Base-by-base conservation (phyloP, 768 basidiomycete species). In the Phaeolepiota aurea region DNA sequence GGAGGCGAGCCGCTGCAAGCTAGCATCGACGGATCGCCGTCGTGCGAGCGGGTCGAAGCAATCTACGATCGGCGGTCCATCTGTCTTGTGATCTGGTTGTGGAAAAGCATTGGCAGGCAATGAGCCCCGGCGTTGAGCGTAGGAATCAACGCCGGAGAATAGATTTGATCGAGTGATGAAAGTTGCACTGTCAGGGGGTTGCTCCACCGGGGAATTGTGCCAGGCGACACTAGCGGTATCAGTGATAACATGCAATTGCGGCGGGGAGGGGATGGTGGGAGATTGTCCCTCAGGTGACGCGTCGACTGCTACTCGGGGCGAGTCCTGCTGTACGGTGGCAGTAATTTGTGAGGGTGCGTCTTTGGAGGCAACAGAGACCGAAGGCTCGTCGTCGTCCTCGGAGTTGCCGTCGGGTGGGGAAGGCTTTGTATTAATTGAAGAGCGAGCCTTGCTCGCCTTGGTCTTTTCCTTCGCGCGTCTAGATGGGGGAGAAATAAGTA, bases 391-490 rank as follows among this genome's bases (percentile, higher is more conserved):
- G 20, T 50, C 63, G 47, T 52, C 53, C 19, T 54, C 46, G 21
- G 52, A 19, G 18, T 39, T 37, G 16, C 48, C 32, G 2, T 55
- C 45, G 9, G 38, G 51, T 61, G 72, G 75, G 55, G 65, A 67
- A 19, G 49, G 37, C 25, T 28, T 28, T 7, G 33, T 16, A 7
- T 7, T 35, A 7, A 15, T 9, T 14, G 18, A 5, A 23, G 48
- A 20, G 3, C 48, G 46, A 14, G 41, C 63, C 60, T 79, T 83
- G 54, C 64, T 69, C 36, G 66, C 74, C 63, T 68, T 76, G 52
- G 55, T 75, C 58, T 91, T 91, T 58, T 87, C 85, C 61, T 91
- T 91, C 39, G 88, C 88, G 42, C 88, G 82, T 42, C 86, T 85
- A 57, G 31, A 42, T 21, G 43, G 15, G 45, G 19, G 42, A 42